These are phyloP conservation scores for Kwoniella heveanensis DNA, from an alignment of 768 basidiomycete species.

Conservation along the genomic window DNA sequence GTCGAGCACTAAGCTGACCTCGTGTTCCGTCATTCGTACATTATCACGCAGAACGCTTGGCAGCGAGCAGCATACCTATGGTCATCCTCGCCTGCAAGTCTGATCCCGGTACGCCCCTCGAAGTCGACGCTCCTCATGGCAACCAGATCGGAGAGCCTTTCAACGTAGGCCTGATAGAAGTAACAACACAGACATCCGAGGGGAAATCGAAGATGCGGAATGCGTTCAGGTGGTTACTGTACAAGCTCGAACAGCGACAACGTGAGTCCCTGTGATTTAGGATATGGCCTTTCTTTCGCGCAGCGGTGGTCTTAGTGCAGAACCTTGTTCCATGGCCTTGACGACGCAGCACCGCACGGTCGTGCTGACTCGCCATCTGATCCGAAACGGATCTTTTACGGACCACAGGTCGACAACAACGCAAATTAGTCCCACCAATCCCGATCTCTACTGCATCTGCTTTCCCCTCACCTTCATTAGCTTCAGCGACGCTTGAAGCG, in stretches of 20 bases:
- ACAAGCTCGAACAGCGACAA: constrained; percentile 46
- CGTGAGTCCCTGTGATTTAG: constrained; percentile 24
- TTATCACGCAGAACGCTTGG: constrained; percentile 47
- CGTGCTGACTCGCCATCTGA: background rate
- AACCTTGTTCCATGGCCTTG: background rate
- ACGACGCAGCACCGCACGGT: constrained; percentile 4
- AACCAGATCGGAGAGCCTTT: constrained; percentile 62
- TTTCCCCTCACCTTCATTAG: constrained; percentile 7
- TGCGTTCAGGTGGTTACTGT: constrained; percentile 50
- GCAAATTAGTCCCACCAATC: constrained; percentile 4
- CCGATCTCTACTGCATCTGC: background rate
- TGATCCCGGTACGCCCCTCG: constrained; percentile 61
- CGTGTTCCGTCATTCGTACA: constrained; percentile 12
- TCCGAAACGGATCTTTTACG: background rate
- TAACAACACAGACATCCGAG: constrained; percentile 62
- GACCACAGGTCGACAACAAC: constrained; percentile 24
- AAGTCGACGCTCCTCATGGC: constrained; percentile 54
- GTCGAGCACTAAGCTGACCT: background rate
- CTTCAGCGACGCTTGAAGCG: constrained; percentile 15
- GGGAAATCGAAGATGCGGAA: constrained; percentile 72
- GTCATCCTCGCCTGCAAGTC: constrained; percentile 87
- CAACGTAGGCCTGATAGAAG: constrained; percentile 78
- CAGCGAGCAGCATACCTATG: constrained; percentile 64
- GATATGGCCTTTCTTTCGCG: background rate
- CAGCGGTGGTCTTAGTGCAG: background rate